Base-by-base conservation (phyloP, 257 asterid species). In the Nicotiana tabacum region DNA sequence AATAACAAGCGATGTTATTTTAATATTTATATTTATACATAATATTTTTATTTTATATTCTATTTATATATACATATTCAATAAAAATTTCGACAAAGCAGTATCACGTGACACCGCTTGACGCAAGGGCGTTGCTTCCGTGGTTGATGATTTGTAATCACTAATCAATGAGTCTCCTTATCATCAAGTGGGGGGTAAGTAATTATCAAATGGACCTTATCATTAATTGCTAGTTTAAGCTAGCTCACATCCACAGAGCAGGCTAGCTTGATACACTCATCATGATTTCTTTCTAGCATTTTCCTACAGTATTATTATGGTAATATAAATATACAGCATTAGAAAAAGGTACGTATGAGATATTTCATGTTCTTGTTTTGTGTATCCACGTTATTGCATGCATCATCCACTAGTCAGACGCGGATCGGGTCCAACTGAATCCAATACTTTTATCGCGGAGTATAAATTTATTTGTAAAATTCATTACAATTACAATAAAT, bases 121-220 rank as follows among this genome's bases (percentile, higher is more conserved):
- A 0, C 5, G 35, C 5, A 32, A 32, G 4, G n/a, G n/a, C n/a
- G n/a, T n/a, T 32, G 33, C 32, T 30, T 30, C 32, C 24, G 2
- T 29, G 3, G 48, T 21, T 43, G 21, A 51, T 46, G 21, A 72
- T 12, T 35, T 72, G 37, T 72, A 72, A n/a, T 68, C 6, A 32
- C 1, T 35, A 69, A 37, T 72, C n/a, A 37, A 37, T 68, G 24
- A 72, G 37, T 72, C 37, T 46, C 13, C 60, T 46, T 72, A 46
- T 72, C 60, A 72, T 9, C 78, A n/a, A 70, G 60, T 70, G 60
- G 78, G 78, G 37, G 11, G 6, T 46, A 72, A 24, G 37, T 46
- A 46, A 72, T 72, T 72, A 72, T 72, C 78, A 72, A 72, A 72
- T 72, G 37, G 37, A 43, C 37, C 37, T 72, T 72, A 21, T 72